A percentile compares a stretch with the other conserved stretches of the same genome.
Conservation (phyloP, 202 grass and related monocot species). For the Brachypodium distachyon region DNA sequence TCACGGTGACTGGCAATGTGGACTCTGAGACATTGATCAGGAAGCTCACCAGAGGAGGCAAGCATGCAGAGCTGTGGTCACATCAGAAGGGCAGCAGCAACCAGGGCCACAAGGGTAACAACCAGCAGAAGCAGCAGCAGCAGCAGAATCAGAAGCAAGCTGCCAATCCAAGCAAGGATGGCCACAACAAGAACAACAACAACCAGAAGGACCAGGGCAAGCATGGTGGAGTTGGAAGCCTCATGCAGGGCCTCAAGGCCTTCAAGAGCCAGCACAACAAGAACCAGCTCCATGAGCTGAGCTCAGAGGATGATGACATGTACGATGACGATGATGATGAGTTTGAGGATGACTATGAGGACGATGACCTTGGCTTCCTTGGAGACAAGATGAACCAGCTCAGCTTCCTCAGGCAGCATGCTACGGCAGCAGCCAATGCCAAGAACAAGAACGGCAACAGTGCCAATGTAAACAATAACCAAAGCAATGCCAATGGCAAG, state of each 20-base stretch:
- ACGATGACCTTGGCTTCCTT: slow-evolving; percentile 59
- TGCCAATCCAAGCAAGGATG: slow-evolving; percentile 34
- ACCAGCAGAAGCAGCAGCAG: slow-evolving; percentile 12
- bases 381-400: slow-evolving; percentile 75
- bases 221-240: slow-evolving; percentile 54
- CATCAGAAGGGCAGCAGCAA: slow-evolving; percentile 45
- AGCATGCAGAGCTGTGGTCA: slow-evolving; percentile 85
- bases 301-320: slow-evolving; percentile 65
- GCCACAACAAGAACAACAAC: slow-evolving; percentile 35
- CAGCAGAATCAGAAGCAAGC: slow-evolving; percentile 37
- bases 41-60: slow-evolving; percentile 76
- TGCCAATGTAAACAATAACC: slow-evolving; percentile 17
- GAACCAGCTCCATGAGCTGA: slow-evolving; percentile 40
- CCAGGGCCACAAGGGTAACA: slow-evolving; percentile 50
- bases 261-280: slow-evolving; percentile 92
- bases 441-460: slow-evolving; percentile 32
- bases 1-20: slow-evolving; percentile 71
- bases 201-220: slow-evolving; percentile 58
- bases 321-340: slow-evolving; percentile 46
- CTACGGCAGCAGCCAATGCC: neutral
- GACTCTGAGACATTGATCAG: slow-evolving; percentile 60
- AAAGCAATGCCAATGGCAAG: slow-evolving; percentile 34
- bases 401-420: slow-evolving; percentile 44
- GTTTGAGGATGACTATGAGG: slow-evolving; percentile 61
- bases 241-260: slow-evolving; percentile 79